Evolutionary conservation across 441 rosid species (phyloP), one percentile per base, ranked within the genome.

Genomic region (Gossypium trilobum): DNA sequence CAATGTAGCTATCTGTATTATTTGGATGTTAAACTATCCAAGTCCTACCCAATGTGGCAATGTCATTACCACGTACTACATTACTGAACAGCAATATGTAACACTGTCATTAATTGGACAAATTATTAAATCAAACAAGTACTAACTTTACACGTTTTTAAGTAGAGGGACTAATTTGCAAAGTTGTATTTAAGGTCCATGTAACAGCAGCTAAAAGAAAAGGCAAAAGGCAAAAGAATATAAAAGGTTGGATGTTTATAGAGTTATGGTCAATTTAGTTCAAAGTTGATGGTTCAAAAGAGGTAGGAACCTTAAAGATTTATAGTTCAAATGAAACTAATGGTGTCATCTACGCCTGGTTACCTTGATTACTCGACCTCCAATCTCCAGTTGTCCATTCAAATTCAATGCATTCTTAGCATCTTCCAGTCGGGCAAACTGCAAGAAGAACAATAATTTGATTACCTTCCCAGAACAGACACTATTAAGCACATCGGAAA

Each of bases 371-470:
- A 88, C 82, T 42, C 95, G 95, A 55, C 95, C 89, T 1, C 92
- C 98, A 84, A 95, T 88, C 82, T 93, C 98, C 79, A 95, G 80
- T 66, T 87, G 91, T 71, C 96, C 99, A 85, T 95, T 91, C 78
- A 95, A 82, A 84, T 86, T 93, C 72, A 91, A 76, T 6, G 97
- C 98, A 83, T 89, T 90, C 74, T 86, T 87, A 67, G 98, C 94
- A 90, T 95, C 98, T 80, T 93, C 99, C 77, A 95, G 92, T 50
- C 95, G 97, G 14, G 91, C 91, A 77, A 93, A 95, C 99, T 95
- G 81, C 50, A 80, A 74, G 3, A 50, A 68, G 52, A 27, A 58
- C 71, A 48, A 68, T 27, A 4, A 68, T 27, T 42, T 4, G 23
- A 68, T 69, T 70, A 76, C 0, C 7, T 39, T 58, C 72, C 66